Base-by-base conservation (phyloP, 176 grass and related monocot genomes). In the Aechmea fasciata region DNA sequence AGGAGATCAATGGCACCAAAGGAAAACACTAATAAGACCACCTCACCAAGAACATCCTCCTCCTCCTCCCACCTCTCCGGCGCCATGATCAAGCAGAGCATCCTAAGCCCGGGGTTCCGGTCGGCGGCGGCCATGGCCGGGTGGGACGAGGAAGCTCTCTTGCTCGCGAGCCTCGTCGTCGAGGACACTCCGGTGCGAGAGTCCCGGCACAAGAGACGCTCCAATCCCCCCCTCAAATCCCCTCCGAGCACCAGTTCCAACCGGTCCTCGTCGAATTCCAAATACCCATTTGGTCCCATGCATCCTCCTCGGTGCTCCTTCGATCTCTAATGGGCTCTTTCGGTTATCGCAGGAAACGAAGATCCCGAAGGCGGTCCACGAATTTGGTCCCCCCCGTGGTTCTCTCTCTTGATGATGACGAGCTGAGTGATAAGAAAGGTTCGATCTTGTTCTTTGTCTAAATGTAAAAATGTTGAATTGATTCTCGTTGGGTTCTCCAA, bases 101-200 rank as follows among this genome's bases (percentile, higher is more conserved):
- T 92, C 5, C 79, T 97, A 68, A 92, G 89, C 53, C 93, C 89
- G 0, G 83, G 89, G 1, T 97, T 97, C 84, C 84, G 93, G 1
- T 92, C 88, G 3, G 93, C 87, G 0, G 93, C 89, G 47, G 93
- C 72, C 52, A 50, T 87, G 26, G 93, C 89, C 19, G 89, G 89
- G 33, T 97, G 93, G 93, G 93, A 97, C 71, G 93, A 97, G 79
- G 93, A 92, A 70, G 83, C 93, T 29, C 57, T 96, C 69, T 79
- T 96, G 54, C 65, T 90, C 24, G 92, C 92, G 11, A 74, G 79
- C 49, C 84, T 92, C 50, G 79, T 97, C 64, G 93, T 97, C 71
- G 93, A 97, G 59, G 93, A 97, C 76, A 97, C 93, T 51, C 93
- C 93, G 2, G 89, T 97, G 79, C 75, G 93, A 48, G 89, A 97